A percentile compares a stretch with the other conserved stretches of the same genome.
Evolutionary conservation across 306 rosid genomes (phyloP).

Genomic region (Medicago lupulina): DNA sequence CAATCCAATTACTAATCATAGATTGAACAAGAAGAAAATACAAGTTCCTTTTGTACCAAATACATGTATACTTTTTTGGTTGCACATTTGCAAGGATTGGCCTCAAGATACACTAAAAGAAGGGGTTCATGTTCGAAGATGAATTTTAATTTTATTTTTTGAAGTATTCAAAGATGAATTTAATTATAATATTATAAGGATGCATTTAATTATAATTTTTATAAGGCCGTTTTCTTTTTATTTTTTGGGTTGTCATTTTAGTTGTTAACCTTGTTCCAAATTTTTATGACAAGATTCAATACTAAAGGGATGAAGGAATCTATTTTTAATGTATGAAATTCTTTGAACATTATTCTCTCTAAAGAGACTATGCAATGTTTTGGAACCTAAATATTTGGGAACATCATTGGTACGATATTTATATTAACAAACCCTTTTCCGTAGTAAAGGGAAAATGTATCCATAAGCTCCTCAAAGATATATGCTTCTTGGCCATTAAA

Average conservation of each 20-base stretch:
- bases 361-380: neutral
- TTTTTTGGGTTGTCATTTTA: constrained; percentile 2
- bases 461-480: neutral
- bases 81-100: constrained; percentile 34
- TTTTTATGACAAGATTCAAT: neutral
- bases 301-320: neutral
- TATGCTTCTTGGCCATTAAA: too few relatives aligned
- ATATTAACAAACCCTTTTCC: neutral
- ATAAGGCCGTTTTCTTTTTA: neutral
- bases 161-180: constrained; percentile 5
- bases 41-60: constrained; percentile 40
- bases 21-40: constrained; percentile 44
- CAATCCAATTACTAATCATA: constrained; percentile 36
- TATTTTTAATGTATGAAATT: neutral
- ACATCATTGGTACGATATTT: too few relatives aligned
- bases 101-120: constrained; percentile 33
- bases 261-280: constrained; percentile 6
- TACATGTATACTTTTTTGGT: constrained; percentile 30
- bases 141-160: neutral
- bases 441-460: neutral
- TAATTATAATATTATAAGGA: neutral
- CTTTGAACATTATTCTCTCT: neutral
- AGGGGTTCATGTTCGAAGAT: constrained; percentile 30
- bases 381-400: neutral
- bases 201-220: neutral